Conservation (phyloP, 495 filamentous ascomycete species). For the Sphaerosporella brunnea region DNA sequence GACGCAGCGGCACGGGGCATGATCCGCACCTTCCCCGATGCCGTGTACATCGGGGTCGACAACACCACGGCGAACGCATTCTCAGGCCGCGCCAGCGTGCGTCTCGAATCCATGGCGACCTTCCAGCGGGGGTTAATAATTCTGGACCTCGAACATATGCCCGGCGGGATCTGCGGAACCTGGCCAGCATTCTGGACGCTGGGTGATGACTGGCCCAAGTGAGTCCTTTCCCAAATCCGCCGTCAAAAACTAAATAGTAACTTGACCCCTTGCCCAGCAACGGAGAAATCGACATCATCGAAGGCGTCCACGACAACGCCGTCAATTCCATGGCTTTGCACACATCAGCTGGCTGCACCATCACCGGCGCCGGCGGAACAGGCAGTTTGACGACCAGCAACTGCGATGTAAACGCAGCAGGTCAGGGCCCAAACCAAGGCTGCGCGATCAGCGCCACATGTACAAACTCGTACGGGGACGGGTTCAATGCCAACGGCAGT, state of each 20-base stretch:
- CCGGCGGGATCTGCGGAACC: slow-evolving; percentile 49
- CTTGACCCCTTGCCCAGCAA: slow-evolving; percentile 66
- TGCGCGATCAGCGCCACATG: slow-evolving; percentile 28
- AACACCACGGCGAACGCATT: slow-evolving; percentile 27
- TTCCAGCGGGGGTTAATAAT: slow-evolving; percentile 56
- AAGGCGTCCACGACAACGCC: slow-evolving; percentile 54
- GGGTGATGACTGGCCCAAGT: slow-evolving; percentile 26
- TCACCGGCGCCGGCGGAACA: slow-evolving; percentile 29
- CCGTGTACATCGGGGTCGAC: slow-evolving; percentile 39
- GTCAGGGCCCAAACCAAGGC: slow-evolving; percentile 34
- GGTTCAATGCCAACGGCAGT: slow-evolving; percentile 18
- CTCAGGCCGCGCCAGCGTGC: slow-evolving; percentile 46
- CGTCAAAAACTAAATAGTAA: too few species aligned
- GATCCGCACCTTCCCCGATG: slow-evolving; percentile 36
- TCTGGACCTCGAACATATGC: slow-evolving; percentile 61
- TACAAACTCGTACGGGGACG: not conserved
- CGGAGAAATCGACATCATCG: slow-evolving; percentile 86
- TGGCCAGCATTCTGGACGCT: slow-evolving; percentile 63
- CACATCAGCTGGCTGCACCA: slow-evolving; percentile 44
- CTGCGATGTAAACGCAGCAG: slow-evolving; percentile 33
- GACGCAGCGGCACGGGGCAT: slow-evolving; percentile 40
- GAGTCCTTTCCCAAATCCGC: too few species aligned
- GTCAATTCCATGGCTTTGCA: slow-evolving; percentile 59
- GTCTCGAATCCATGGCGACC: slow-evolving; percentile 48
- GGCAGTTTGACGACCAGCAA: slow-evolving; percentile 33